Evolutionary conservation across 83 land plant species (phyloP), one percentile per base, ranked within the genome.

Genomic region (Thuja plicata): DNA sequence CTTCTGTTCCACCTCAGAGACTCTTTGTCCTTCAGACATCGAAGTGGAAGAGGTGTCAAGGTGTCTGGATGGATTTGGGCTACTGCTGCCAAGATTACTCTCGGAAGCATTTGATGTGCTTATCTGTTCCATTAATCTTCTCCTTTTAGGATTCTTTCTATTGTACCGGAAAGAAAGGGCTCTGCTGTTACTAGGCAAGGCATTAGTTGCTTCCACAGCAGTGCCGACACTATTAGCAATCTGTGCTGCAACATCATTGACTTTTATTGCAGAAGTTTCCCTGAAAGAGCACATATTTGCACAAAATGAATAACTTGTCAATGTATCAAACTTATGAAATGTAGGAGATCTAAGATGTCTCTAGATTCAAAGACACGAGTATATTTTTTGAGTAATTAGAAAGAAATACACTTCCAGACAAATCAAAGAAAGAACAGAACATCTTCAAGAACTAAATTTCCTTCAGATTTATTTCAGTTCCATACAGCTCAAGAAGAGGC

Each of bases 201-300:
- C 76, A 94, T 97, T 98, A 41, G 96, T 94, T 48, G 97, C 98
- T 89, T 94, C 93, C 12, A 98, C 98, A 41, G 98, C 99, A 92
- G 99, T 97, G 85, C 95, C 98, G 92, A 95, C 97, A 93, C 88
- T 90, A 5, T 84, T 86, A 70, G 95, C 94, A 86, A 97, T 95
- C 88, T 93, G 95, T 48, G 96, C 93, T 40, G 93, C 92, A 88
- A 93, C 93, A 88, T 95, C 96, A 94, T 94, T 96, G 37, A 96
- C 98, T 91, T 95, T 96, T 50, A 96, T 96, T n/a, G 94, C 91
- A 55, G 98, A 94, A 43, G 98, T 96, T 86, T 96, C 98, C 95
- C 99, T 98, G 95, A 41, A 86, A 88, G 87, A 0, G 78, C 50
- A 86, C 32, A 62, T 17, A 30, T 41, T 66, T 41, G 19, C 19